Conservation (phyloP, 768 basidiomycete species). For the Kwoniella pini region DNA sequence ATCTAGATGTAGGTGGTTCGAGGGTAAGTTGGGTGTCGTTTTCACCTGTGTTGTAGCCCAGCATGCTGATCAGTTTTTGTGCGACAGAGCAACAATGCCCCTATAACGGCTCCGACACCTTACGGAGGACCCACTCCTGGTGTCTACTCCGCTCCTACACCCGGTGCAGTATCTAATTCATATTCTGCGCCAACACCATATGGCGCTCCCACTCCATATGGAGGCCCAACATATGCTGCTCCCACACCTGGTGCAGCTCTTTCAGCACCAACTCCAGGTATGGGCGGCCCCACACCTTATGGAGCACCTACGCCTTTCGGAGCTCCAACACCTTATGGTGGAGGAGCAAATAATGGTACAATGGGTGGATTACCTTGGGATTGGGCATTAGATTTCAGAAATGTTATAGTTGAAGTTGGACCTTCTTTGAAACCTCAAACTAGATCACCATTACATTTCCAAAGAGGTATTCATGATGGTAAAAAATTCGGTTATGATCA, state of each 20-base stretch:
- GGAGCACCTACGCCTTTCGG: slow-evolving; percentile 48
- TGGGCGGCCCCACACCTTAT: slow-evolving; percentile 38
- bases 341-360: slow-evolving; percentile 16
- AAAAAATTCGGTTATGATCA: slow-evolving; percentile 37
- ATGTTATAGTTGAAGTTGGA: slow-evolving; percentile 48
- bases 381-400: slow-evolving; percentile 50
- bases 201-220: slow-evolving; percentile 49
- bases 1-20: slow-evolving; percentile 22
- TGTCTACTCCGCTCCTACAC: slow-evolving; percentile 5
- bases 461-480: slow-evolving; percentile 41
- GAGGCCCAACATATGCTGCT: slow-evolving; percentile 40
- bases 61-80: not conserved
- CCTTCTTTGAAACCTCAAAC: slow-evolving; percentile 28
- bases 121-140: slow-evolving; percentile 24
- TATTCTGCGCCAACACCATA: slow-evolving; percentile 55
- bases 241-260: slow-evolving; percentile 58
- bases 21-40: slow-evolving; percentile 28
- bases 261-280: slow-evolving; percentile 56
- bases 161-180: slow-evolving; percentile 25
- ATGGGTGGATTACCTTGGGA: slow-evolving; percentile 40
- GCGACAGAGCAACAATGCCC: slow-evolving; percentile 24
- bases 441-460: slow-evolving; percentile 44
- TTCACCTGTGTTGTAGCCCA: not conserved
- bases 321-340: slow-evolving; percentile 45
- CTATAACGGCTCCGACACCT: slow-evolving; percentile 27